Percentiles rank a stretch among this genome's conserved stretches.
phyloP scores from a whole-genome alignment of 345 rosid genomes.

The Arabidopsis arenosa region DNA sequence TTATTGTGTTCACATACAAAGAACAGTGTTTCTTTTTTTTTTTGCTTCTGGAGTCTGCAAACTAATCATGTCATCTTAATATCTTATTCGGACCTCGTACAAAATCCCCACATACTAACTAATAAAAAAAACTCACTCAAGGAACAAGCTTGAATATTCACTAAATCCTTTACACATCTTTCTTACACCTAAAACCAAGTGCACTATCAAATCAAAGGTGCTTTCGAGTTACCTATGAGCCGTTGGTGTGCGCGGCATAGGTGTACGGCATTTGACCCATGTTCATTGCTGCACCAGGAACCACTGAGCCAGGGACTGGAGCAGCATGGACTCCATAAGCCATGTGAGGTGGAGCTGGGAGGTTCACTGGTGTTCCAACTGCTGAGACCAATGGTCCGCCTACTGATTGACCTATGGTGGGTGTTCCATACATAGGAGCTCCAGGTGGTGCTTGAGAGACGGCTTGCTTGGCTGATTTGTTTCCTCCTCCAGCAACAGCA shows the following conservation, averaged over 20 bases:
- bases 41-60: conserved; percentile 20
- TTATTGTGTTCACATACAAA: conserved; percentile 36
- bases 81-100: conserved; percentile 35
- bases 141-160: conserved; percentile 42
- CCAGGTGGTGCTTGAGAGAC: conserved; percentile 59
- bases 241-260: conserved; percentile 66
- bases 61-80: conserved; percentile 40
- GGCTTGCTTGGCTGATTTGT: conserved; percentile 64
- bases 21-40: neutral
- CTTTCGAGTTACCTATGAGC: conserved; percentile 66
- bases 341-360: conserved; percentile 72
- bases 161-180: conserved; percentile 58
- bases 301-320: conserved; percentile 66
- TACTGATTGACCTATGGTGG: conserved; percentile 80
- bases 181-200: conserved; percentile 42
- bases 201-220: conserved; percentile 39
- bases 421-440: conserved; percentile 65
- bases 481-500: conserved; percentile 54
- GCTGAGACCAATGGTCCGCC: conserved; percentile 84
- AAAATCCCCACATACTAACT: conserved; percentile 38
- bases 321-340: conserved; percentile 79
- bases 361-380: conserved; percentile 94
- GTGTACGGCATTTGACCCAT: conserved; percentile 72
- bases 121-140: conserved; percentile 39
- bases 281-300: conserved; percentile 82